These are phyloP conservation scores for Marasmius oreades DNA, from an alignment of 1,284 basidiomycete species.

Conservation along the genomic window DNA sequence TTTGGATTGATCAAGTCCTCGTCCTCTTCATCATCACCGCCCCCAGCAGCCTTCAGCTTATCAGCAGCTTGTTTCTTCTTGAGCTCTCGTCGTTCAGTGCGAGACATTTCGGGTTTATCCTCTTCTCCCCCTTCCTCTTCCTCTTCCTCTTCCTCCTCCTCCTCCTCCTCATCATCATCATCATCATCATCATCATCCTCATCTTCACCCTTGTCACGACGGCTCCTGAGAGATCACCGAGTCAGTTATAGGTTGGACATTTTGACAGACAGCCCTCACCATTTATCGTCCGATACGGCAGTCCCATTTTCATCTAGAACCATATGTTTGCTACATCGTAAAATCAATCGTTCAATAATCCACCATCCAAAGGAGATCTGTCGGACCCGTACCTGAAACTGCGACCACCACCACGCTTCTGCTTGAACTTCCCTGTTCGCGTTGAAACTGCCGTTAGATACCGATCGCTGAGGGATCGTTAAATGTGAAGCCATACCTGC, in stretches of 20 bases:
- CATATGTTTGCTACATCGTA: conserved; percentile 58
- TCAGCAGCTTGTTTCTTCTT: conserved; percentile 66
- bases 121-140: conserved; percentile 31
- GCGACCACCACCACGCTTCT: conserved; percentile 83
- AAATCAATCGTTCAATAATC: not conserved
- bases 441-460: not conserved
- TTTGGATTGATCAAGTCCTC: conserved; percentile 72
- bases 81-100: conserved; percentile 64
- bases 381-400: conserved; percentile 57
- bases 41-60: conserved; percentile 36
- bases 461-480: not conserved
- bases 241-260: conserved; percentile 14
- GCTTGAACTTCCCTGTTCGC: conserved; percentile 72
- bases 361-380: not conserved
- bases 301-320: conserved; percentile 58
- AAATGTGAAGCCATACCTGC: not conserved
- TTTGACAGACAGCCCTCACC: conserved; percentile 31
- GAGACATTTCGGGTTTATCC: conserved; percentile 50
- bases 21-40: conserved; percentile 42
- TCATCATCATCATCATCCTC: conserved; percentile 31
- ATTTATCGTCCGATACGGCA: conserved; percentile 48
- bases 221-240: conserved; percentile 8
- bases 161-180: conserved; percentile 34
- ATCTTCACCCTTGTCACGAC: conserved; percentile 23
- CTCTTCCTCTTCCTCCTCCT: conserved; percentile 36